A percentile compares a stretch with the other conserved stretches of the same genome.
Conservation (phyloP, 2,329 filamentous ascomycete species). For the Colletotrichum sp. region DNA sequence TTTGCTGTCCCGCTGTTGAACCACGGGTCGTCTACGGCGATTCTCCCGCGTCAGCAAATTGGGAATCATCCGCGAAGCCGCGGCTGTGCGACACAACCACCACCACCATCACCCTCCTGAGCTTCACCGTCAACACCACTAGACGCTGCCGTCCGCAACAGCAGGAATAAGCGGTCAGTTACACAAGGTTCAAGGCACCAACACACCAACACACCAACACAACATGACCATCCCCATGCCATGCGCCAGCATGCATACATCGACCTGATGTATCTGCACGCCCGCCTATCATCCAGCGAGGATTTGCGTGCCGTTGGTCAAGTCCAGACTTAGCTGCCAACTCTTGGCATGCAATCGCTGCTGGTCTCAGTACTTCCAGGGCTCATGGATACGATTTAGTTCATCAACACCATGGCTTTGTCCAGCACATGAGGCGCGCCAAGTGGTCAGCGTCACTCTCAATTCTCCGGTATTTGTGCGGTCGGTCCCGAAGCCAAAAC, state of each 20-base stretch:
- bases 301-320: neutral
- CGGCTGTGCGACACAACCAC: neutral
- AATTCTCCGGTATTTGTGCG: neutral
- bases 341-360: neutral
- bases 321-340: neutral
- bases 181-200: neutral
- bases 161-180: neutral
- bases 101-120: neutral
- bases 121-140: neutral
- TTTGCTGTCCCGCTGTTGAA: neutral
- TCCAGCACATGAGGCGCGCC: neutral
- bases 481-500: conserved; percentile 15
- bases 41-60: neutral
- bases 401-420: neutral
- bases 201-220: neutral
- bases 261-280: neutral
- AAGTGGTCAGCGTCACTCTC: conserved; percentile 5
- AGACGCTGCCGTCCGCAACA: neutral
- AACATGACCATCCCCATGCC: neutral
- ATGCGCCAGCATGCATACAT: neutral
- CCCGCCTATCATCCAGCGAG: neutral
- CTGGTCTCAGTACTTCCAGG: neutral
- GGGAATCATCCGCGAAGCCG: conserved; percentile 7
- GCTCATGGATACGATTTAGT: neutral
- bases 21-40: neutral